Base-by-base conservation (phyloP, 208 protist species). In the Trypanosoma mega region DNA sequence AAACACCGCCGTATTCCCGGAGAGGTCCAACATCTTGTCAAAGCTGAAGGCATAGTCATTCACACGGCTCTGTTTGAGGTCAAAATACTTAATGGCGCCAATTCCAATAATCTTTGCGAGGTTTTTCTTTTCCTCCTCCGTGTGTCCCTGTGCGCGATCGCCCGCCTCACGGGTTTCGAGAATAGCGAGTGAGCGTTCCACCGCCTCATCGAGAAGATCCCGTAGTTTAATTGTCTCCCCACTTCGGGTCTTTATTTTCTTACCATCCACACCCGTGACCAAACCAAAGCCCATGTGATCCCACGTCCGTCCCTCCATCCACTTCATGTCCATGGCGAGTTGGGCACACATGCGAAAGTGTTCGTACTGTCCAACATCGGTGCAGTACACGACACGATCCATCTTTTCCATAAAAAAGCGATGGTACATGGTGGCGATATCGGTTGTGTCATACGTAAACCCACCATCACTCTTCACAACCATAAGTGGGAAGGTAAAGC, bases 51-150 rank as follows among this genome's bases (percentile, higher is more conserved):
- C 69, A 84, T 99, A 99, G 82, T 99, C 93, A 46, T 74, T 87
- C 8, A 81, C 84, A 54, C 97, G 89, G 51, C 83, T 97, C 64
- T 93, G 87, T 73, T 94, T 93, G 21, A 99, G 84, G 74, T 99
- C 98, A 62, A 92, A 98, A 84, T 99, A 99, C 79, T 98, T 99
- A 63, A 99, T 77, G 26, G 97, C 93, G 47, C 91, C 93, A 54
- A 98, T 78, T 14, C 97, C 97, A 36, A 99, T 89, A 29, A 88
- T 82, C 56, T 96, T 80, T 31, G 93, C 74, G 12, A 97, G 88
- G 16, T 60, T 41, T 49, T 65, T 59, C 76, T 94, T 90, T 46
- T 93, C 85, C 52, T 93, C 89, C 59, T 92, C 81, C 11, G 73
- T 76, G 72, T 92, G 78, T 34, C 85, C 88, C 69, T 96, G 84